Evolutionary conservation across 1,139 yeast genomes (phyloP), one percentile per base, ranked within the genome.

Genomic region (Suhomyces bribrorum): DNA sequence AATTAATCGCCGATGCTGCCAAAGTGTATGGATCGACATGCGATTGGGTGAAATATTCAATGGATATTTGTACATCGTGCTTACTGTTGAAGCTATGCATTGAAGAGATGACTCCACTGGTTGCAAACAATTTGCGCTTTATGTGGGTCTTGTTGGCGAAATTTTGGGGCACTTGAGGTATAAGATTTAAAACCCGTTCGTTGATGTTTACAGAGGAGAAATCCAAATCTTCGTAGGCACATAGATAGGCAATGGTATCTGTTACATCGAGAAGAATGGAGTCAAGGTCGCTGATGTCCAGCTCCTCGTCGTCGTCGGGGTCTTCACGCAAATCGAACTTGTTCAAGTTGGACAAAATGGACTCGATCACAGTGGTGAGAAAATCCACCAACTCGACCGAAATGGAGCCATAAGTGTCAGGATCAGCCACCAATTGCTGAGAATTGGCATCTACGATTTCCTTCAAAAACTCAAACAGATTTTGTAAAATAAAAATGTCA

Each of bases 41-140:
- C 3, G 27, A 16, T 1, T 31, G 18, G 11, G 14, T 17, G 16
- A 27, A 38, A 31, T 33, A 29, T 8, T 27, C 33, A 7, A 53
- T 32, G 32, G 52, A 42, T 26, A 35, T 17, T 5, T 31, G 27
- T 17, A 49, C 26, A 32, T 50, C 54, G 7, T 40, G 38, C 36
- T 36, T 34, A 38, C 53, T 56, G 30, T 50, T 47, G 41, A 48
- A 55, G 33, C 49, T 49, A 8, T 53, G 46, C 63, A 56, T 62
- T 5, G 69, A 64, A 9, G 70, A 53, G 22, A 70, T 49, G 40
- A 65, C 60, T 5, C 75, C 74, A 23, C 66, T 55, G 1, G 64
- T 48, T 4, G 71, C 62, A 44, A 71, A 69, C 27, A 70, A 48
- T 34, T 57, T 61, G 31, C 73, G 48, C 34, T 56, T 57, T 12